A percentile compares a stretch with the other conserved stretches of the same genome.
phyloP scores from a whole-genome alignment of 306 rosid species.

The Glycine soja region DNA sequence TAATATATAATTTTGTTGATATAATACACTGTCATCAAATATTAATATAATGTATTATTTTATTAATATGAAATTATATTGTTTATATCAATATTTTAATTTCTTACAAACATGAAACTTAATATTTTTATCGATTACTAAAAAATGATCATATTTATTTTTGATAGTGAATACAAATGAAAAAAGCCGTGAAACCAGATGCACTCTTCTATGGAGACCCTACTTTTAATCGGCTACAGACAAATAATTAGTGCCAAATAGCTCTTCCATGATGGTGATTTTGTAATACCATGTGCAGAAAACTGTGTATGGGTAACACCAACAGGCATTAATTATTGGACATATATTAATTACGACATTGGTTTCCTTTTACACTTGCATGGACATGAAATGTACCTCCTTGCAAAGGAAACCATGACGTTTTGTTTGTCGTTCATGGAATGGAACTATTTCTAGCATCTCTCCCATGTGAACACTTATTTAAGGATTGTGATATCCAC shows the following conservation, averaged over 20 bases:
- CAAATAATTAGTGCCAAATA: not conserved
- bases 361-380: not conserved
- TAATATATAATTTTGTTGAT: too few relatives aligned
- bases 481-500: too few relatives aligned
- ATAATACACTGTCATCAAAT: not conserved
- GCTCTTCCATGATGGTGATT: not conserved
- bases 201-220: not conserved
- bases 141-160: too few relatives aligned
- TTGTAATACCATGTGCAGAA: not conserved
- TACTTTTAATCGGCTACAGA: not conserved
- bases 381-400: not conserved
- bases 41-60: too few relatives aligned
- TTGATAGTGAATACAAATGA: too few relatives aligned
- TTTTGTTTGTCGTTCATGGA: not conserved
- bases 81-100: too few relatives aligned
- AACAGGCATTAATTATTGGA: not conserved
- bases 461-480: slow-evolving; percentile 21
- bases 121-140: too few relatives aligned
- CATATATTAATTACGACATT: not conserved
- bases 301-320: not conserved
- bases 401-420: not conserved
- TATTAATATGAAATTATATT: too few relatives aligned
- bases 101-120: not conserved
- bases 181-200: not conserved
- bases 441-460: not conserved